Evolutionary conservation across 2,329 filamentous ascomycete genomes (phyloP), one percentile per base, ranked within the genome.

Genomic region (Trichoderma aggressivum): DNA sequence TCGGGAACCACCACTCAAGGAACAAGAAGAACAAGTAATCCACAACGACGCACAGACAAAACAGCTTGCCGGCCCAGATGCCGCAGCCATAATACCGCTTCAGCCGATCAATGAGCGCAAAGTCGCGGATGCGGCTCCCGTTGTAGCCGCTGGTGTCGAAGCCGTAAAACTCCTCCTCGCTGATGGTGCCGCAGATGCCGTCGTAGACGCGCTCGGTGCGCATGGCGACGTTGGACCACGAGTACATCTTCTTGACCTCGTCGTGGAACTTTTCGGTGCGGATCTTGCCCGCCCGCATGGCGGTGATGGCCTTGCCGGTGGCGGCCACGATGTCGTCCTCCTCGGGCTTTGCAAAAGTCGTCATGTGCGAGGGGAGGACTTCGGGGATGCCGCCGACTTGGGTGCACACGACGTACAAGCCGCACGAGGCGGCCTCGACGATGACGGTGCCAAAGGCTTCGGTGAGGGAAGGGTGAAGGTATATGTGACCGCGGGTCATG

Each of bases 381-480:
- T 99, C 96, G 3, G 96, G 96, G 72, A 99, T 98, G 39, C 96
- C 96, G 63, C 96, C 96, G 7, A 99, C 96, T 71, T 95, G 93
- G 0, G 96, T 99, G 78, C 94, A 97, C 1, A 99, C 97, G 5
- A 99, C 94, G 78, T 98, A 98, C 1, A 99, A 84, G 1, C 97
- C 97, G 78, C 96, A 99, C 74, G 92, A 96, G 34, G 96, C 96
- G 7, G 96, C 96, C 82, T 99, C 96, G 34, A 99, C 97, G 70
- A 99, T 95, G 73, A 99, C 96, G 0, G 96, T 99, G 26, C 96
- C 96, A 77, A 99, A 99, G 0, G 96, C 96, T 81, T 99, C 96
- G 0, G 96, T 99, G 61, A 99, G 86, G 70, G 92, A 97, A 0
- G 96, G 96, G 78, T 98, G 94, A 1, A 99, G 89, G 79, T 98